Base-by-base conservation (phyloP, 495 filamentous ascomycete genomes). In the Penicillium flavigenum region DNA sequence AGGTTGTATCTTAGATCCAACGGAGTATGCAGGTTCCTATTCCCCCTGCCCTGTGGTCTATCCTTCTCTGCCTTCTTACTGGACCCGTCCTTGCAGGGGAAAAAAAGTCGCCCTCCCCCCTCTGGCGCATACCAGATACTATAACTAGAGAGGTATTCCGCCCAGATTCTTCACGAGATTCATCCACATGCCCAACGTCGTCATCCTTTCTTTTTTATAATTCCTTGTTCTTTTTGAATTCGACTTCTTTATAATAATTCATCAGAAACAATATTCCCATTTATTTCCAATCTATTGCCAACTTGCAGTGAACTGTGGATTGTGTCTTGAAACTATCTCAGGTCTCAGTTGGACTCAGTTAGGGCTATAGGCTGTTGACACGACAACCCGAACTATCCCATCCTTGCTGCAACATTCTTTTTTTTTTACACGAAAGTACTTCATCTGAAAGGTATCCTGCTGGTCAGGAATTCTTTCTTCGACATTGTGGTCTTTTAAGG, bases 351-450 rank as follows among this genome's bases (percentile, higher is more conserved):
- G 36, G 36, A 24, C 57, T 59, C 68, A 62, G 64, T 67, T 70
- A 69, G 68, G 62, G 65, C 65, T 69, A 73, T 70, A 69, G 55
- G 65, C 61, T 22, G 74, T 78, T 78, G 73, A 78, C 75, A 72
- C 70, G 74, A 78, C 75, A 76, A 78, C 74, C 63, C 63, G 61
- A 61, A 63, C 71, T 63, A 75, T 72, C 73, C 70, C 62, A 75
- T 72, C 73, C 72, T 76, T 76, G 70, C 73, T 51, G 67, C 74
- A 67, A 72, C 72, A 75, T 72, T 67, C 63, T 56, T 68, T 63
- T 60, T 47, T 36, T 26, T 27, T 47, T 27, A 0, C 6, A 20
- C 20, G 1, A 17, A 47, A 63, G 57, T 62, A 59, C 58, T 67
- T 63, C 31, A 64, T 55, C 57, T 39, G 51, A 43, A 51, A 55